These are phyloP conservation scores for Melastoma malabathricum DNA, from an alignment of 345 rosid species.

Conservation along the genomic window DNA sequence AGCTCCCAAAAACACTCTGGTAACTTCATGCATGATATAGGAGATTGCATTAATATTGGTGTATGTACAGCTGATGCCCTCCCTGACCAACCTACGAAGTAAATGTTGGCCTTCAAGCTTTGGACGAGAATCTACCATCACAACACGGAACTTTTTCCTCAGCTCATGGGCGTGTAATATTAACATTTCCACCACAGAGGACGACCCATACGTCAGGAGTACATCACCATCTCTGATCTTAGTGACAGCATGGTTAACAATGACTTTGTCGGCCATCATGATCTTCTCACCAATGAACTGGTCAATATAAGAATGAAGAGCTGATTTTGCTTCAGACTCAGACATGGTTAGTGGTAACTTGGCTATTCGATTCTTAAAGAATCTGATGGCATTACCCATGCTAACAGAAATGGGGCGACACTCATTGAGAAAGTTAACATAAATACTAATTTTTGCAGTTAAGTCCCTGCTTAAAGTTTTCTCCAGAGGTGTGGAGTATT, in stretches of 20 bases:
- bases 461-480: conserved; percentile 69
- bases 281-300: conserved; percentile 77
- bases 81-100: conserved; percentile 77
- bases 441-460: conserved; percentile 69
- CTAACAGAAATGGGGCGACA: conserved; percentile 87
- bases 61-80: conserved; percentile 75
- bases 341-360: conserved; percentile 53
- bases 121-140: conserved; percentile 86
- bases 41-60: conserved; percentile 84
- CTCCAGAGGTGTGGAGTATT: conserved; percentile 69
- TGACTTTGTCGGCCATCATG: conserved; percentile 54
- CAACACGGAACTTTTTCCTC: conserved; percentile 68
- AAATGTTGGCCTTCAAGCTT: conserved; percentile 80
- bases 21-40: conserved; percentile 89
- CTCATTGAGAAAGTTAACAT: conserved; percentile 75
- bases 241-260: conserved; percentile 74
- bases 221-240: conserved; percentile 92
- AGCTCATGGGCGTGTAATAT: conserved; percentile 76
- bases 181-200: conserved; percentile 86
- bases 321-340: conserved; percentile 68
- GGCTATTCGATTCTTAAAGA: conserved; percentile 60
- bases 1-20: conserved; percentile 86
- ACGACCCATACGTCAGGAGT: conserved; percentile 84
- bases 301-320: conserved; percentile 59
- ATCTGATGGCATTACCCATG: conserved; percentile 91